phyloP scores from a whole-genome alignment of 257 asterid species.

The Parsonsia alboflavescens region DNA sequence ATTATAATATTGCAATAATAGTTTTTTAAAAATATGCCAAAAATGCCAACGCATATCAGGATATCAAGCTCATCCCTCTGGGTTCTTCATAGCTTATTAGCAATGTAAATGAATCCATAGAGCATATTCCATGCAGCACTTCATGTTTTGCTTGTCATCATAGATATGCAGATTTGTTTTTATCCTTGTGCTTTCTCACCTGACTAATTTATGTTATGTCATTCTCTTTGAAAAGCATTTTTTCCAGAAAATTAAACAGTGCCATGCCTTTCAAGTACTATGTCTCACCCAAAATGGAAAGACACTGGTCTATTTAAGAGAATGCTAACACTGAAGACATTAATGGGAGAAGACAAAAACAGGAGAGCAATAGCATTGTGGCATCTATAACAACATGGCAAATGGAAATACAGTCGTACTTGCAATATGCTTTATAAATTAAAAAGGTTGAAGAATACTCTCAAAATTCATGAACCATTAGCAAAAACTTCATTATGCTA shows the following conservation, averaged over 20 bases:
- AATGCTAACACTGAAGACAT: no score
- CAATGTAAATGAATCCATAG: not conserved
- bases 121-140: not conserved
- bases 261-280: not conserved
- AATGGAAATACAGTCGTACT: no score
- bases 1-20: not conserved
- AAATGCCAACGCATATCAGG: not conserved
- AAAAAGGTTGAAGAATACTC: no score
- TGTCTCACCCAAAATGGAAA: not conserved
- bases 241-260: not conserved
- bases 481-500: no score
- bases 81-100: not conserved
- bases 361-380: no score
- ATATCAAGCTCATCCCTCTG: not conserved
- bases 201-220: not conserved
- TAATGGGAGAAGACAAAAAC: no score
- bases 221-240: not conserved
- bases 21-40: not conserved
- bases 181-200: not conserved
- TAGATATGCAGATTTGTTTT: not conserved
- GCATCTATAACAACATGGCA: no score
- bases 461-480: no score
- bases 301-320: not conserved
- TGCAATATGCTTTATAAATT: no score
- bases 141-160: not conserved